Evolutionary conservation across 495 filamentous ascomycete genomes (phyloP), one percentile per base, ranked within the genome.

Genomic region (Penicillium maclennaniae): DNA sequence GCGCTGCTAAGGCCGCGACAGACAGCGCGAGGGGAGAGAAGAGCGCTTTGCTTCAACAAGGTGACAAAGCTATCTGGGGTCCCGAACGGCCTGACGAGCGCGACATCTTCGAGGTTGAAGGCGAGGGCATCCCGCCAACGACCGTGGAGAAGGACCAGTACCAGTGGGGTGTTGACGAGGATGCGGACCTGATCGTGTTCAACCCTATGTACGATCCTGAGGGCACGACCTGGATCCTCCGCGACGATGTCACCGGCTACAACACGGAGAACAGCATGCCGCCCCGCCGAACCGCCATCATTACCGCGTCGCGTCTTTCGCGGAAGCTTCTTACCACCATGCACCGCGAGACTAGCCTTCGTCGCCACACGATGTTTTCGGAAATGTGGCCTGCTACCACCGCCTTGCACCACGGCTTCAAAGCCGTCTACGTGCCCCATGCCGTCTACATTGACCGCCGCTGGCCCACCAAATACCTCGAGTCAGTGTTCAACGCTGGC

Each of bases 321-420:
- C 84, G 86, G 49, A 84, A 87, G 36, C 81, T 98, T 3, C 81
- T 98, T 27, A 65, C 77, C 41, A 85, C 84, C 20, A 98, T 98
- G 93, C 93, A 98, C 73, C 78, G 80, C 49, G 92, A 96, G 63
- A 95, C 88, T 20, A 81, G 80, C 3, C 79, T 88, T 59, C 78
- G 85, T 47, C 88, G 87, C 46, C 92, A 92, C 70, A 87, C 86
- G 56, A 92, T 93, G 72, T 97, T 96, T 73, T 87, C 89, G 0
- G 93, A 98, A 68, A 97, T 97, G 91, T 97, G 88, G 88, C 87
- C 92, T 1, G 87, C 87, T 16, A 89, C 87, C 0, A 79, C 84
- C 5, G 88, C 92, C 7, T 77, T 98, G 4, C 95, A 97, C 47
- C 93, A 97, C 64, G 93, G 93, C 10, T 83, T 89, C 75, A 98